Percentiles rank a stretch among this genome's conserved stretches.
These are phyloP conservation scores for Leptographium radiaticola DNA, from an alignment of 2,329 filamentous ascomycete genomes.

Conservation along the genomic window DNA sequence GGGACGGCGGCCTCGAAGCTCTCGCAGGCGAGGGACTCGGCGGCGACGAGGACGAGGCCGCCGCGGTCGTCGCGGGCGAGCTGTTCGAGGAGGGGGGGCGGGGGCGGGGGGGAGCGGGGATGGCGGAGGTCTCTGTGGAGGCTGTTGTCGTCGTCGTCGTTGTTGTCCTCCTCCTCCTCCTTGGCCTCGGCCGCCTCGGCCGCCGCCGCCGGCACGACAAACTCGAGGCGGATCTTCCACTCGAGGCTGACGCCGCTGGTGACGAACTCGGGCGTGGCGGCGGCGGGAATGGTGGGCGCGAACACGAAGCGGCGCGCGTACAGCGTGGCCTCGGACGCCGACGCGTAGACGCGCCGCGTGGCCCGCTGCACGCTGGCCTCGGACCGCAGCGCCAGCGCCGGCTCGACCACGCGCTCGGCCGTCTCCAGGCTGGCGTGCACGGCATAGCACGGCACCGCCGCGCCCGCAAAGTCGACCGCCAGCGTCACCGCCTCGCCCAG, in stretches of 20 bases:
- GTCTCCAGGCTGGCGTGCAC: slow-evolving; percentile 78
- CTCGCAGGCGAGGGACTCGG: slow-evolving; percentile 68
- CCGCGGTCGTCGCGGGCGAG: slow-evolving; percentile 69
- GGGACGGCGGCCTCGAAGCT: slow-evolving; percentile 86
- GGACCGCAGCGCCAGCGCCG: slow-evolving; percentile 68
- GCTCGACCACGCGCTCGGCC: slow-evolving; percentile 70
- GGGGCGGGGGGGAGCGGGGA: not conserved
- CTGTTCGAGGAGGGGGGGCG: slow-evolving; percentile 55
- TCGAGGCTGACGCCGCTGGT: slow-evolving; percentile 78
- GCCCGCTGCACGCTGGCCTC: slow-evolving; percentile 76
- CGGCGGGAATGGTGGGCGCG: slow-evolving; percentile 66
- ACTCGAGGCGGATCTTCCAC: slow-evolving; percentile 86
- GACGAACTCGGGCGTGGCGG: slow-evolving; percentile 79
- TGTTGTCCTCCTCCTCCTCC: slow-evolving; percentile 21
- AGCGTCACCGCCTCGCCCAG: slow-evolving; percentile 79
- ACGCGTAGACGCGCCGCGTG: slow-evolving; percentile 69
- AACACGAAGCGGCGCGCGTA: slow-evolving; percentile 72
- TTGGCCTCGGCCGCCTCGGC: slow-evolving; percentile 9
- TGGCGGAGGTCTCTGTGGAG: not conserved
- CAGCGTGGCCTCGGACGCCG: slow-evolving; percentile 68
- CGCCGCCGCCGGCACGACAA: slow-evolving; percentile 55
- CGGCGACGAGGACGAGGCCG: slow-evolving; percentile 57
- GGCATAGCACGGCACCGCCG: slow-evolving; percentile 72
- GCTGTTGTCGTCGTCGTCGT: not conserved
- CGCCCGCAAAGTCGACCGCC: slow-evolving; percentile 68